Evolutionary conservation across 371 early-diverging fungal genomes (phyloP).

Genomic region (Catenaria anguillulae): DNA sequence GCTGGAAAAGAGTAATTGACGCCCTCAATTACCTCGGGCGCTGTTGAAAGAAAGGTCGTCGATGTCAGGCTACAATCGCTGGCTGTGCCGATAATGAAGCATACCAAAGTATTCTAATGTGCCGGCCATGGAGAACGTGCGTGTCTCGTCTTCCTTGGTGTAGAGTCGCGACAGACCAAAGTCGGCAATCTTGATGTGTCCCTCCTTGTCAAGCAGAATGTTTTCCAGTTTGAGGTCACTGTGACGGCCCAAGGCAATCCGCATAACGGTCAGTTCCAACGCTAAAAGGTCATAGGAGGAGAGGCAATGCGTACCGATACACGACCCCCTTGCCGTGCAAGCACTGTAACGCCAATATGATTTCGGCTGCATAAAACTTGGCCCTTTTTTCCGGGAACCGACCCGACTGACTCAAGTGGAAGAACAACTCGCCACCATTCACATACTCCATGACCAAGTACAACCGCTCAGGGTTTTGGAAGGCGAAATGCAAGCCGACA

Average conservation of each 20-base stretch:
- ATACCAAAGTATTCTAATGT: slow-evolving; percentile 34
- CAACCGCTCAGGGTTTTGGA: slow-evolving; percentile 26
- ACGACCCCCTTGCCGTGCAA: slow-evolving; percentile 36
- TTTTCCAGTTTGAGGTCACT: slow-evolving; percentile 48
- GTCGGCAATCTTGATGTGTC: slow-evolving; percentile 44
- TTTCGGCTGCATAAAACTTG: slow-evolving; percentile 33
- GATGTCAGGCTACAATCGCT: no score
- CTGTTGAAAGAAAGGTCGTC: no score
- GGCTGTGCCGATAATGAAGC: no score
- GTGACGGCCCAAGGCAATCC: no score
- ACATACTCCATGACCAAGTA: slow-evolving; percentile 46
- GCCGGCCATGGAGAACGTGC: slow-evolving; percentile 24
- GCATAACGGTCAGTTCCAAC: no score
- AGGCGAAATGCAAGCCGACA: slow-evolving; percentile 28
- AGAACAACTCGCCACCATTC: slow-evolving; percentile 50
- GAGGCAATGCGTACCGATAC: no score
- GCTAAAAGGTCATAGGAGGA: slow-evolving; percentile 16
- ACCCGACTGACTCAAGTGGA: slow-evolving; percentile 26
- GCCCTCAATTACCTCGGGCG: slow-evolving; percentile 38
- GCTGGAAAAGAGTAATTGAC: slow-evolving; percentile 24
- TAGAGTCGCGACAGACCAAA: slow-evolving; percentile 31
- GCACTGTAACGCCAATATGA: slow-evolving; percentile 31
- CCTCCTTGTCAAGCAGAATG: slow-evolving; percentile 28
- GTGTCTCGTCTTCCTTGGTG: slow-evolving; percentile 13
- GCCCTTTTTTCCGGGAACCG: slow-evolving; percentile 27